Percentiles rank a stretch among this genome's conserved stretches.
phyloP scores from a whole-genome alignment of 768 basidiomycete species.

The Ramaria rubella region DNA sequence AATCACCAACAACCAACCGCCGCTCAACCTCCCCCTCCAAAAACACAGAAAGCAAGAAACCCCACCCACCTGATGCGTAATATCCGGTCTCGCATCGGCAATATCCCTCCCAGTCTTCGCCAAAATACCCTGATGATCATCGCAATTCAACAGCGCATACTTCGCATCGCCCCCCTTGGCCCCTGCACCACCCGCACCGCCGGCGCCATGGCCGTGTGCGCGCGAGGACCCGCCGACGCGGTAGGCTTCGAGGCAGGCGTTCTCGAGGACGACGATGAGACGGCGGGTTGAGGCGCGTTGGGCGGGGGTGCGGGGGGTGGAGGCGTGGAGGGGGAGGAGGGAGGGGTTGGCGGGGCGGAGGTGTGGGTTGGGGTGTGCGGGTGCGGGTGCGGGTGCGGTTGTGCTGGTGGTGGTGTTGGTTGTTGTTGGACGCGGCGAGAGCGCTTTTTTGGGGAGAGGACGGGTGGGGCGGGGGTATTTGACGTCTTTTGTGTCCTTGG shows the following conservation, averaged over 20 bases:
- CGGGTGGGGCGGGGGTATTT: conserved; percentile 50
- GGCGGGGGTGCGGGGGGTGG: conserved; percentile 29
- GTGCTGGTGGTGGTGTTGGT: conserved; percentile 3
- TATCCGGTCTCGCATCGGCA: conserved; percentile 97
- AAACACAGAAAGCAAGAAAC: neutral
- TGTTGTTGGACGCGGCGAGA: conserved; percentile 2
- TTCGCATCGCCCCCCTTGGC: conserved; percentile 70
- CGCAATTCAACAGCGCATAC: conserved; percentile 95
- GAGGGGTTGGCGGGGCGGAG: conserved; percentile 18
- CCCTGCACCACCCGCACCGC: conserved; percentile 43
- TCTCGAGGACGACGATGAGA: conserved; percentile 85
- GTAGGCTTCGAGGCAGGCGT: conserved; percentile 96
- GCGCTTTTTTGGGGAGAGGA: conserved; percentile 42
- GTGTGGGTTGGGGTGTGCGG: conserved; percentile 22
- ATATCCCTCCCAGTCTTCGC: conserved; percentile 98
- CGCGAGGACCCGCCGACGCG: conserved; percentile 44
- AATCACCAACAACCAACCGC: too few relatives aligned
- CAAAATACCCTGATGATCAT: conserved; percentile 97
- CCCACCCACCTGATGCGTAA: conserved; percentile 84
- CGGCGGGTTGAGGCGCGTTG: conserved; percentile 45
- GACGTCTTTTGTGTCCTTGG: neutral
- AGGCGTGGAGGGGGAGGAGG: conserved; percentile 30
- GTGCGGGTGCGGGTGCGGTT: conserved; percentile 28
- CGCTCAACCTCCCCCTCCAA: too few relatives aligned
- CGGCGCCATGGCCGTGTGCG: too few relatives aligned